Base-by-base conservation (phyloP, 257 asterid species). In the Scutellaria minor region DNA sequence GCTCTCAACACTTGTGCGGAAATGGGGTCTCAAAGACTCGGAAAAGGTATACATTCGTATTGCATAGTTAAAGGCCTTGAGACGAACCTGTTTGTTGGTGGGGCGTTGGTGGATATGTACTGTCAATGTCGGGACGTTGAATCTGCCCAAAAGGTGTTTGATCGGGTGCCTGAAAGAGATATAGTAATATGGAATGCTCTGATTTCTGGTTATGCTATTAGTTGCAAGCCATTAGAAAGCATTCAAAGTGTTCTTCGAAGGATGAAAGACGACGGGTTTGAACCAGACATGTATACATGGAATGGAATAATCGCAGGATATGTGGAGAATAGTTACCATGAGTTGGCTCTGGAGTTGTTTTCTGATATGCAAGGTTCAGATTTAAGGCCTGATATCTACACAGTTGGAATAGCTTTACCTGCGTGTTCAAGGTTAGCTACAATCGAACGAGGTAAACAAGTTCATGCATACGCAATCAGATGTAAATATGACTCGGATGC, bases 101-200 rank as follows among this genome's bases (percentile, higher is more conserved):
- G 94, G 68, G 92, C 96, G 11, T 76, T 92, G 68, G 93, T 90
- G 7, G 92, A 83, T 55, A 77, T 90, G 91, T 92, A 92, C 72
- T 77, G 88, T 80, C 88, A 82, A 47, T 83, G 83, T 77, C 74
- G 53, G 54, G 95, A 90, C 45, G 51, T 85, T 40, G 84, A 82
- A 72, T 76, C 90, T 57, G 96, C 97, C 73, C 77, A 79, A 24
- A 83, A 78, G 57, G 94, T 82, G 37, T 85, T 90, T 46, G 51
- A 64, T 54, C 78, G 73, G 31, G 87, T 85, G 20, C 69, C 72
- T 37, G 79, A 82, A 64, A 87, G 83, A 79, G 95, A 88, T 74
- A 63, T 67, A 60, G 84, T 87, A 5, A 83, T 90, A 45, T 90
- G 96, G 97, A 92, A 87, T 53, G 79, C 90, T 50, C 74, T 90